These are phyloP conservation scores for Suillus subluteus DNA, from an alignment of 768 basidiomycete species.

Conservation along the genomic window DNA sequence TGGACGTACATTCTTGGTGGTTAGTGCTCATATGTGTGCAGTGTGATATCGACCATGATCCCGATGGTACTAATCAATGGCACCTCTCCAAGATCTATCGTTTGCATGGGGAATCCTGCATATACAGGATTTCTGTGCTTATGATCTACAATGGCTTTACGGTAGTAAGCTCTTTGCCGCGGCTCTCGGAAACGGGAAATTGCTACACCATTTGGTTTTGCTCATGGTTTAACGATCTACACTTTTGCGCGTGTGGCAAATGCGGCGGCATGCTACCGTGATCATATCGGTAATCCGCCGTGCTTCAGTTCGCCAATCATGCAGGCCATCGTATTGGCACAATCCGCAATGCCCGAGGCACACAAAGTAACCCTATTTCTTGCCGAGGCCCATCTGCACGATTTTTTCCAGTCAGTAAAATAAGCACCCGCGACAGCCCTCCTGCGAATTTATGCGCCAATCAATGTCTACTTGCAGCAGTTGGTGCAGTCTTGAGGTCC, in stretches of 20 bases:
- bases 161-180: not conserved
- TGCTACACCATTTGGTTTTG: not conserved
- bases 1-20: not conserved
- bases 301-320: not conserved
- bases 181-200: not conserved
- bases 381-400: not conserved
- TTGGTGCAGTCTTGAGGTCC: not conserved
- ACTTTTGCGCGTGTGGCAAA: not conserved
- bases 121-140: not conserved
- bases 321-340: no score
- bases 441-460: not conserved
- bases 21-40: not conserved
- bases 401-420: not conserved
- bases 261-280: not conserved
- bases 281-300: not conserved
- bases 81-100: not conserved
- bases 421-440: not conserved
- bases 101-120: not conserved
- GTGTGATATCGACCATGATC: not conserved
- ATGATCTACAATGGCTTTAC: not conserved
- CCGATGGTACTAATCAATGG: not conserved
- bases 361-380: not conserved
- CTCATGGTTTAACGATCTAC: not conserved
- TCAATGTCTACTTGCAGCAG: not conserved
- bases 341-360: conserved; percentile 4